Conservation (phyloP, 2,329 filamentous ascomycete species). For the Ramularia endophylla region DNA sequence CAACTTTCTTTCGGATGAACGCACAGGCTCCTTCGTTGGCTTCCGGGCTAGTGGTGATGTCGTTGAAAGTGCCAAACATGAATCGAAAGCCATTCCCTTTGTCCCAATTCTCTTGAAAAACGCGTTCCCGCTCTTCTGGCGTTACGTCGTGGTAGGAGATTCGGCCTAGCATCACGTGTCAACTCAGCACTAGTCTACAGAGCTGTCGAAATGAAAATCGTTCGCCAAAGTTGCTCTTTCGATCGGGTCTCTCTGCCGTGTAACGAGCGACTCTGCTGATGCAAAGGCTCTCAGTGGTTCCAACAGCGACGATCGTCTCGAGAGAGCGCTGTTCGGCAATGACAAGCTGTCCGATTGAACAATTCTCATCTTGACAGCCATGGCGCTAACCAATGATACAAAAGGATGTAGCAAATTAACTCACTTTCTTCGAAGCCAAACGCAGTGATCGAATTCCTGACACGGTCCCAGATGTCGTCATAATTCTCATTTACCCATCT, state of each 20-base stretch:
- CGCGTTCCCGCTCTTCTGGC: conserved; percentile 37
- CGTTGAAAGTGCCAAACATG: conserved; percentile 51
- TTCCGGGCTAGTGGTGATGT: conserved; percentile 41
- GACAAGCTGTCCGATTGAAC: neutral
- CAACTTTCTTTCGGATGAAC: conserved; percentile 51
- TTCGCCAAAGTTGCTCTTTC: no score
- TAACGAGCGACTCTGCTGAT: no score
- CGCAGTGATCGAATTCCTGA: conserved; percentile 26
- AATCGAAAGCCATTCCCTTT: conserved; percentile 49
- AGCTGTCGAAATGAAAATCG: no score
- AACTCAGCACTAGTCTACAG: no score
- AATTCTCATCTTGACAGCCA: no score
- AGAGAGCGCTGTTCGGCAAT: no score
- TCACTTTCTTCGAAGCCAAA: conserved; percentile 31
- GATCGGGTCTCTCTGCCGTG: no score
- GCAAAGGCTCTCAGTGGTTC: no score
- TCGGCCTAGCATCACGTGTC: neutral
- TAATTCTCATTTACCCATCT: conserved; percentile 30
- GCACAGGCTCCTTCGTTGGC: conserved; percentile 51
- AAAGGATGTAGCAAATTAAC: neutral
- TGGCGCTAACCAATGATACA: no score
- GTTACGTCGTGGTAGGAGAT: conserved; percentile 19
- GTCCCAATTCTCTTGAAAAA: conserved; percentile 46
- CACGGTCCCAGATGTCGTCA: conserved; percentile 29
- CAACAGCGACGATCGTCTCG: no score